These are phyloP conservation scores for Diatrype stigma DNA, from an alignment of 2,329 filamentous ascomycete species.

Conservation along the genomic window DNA sequence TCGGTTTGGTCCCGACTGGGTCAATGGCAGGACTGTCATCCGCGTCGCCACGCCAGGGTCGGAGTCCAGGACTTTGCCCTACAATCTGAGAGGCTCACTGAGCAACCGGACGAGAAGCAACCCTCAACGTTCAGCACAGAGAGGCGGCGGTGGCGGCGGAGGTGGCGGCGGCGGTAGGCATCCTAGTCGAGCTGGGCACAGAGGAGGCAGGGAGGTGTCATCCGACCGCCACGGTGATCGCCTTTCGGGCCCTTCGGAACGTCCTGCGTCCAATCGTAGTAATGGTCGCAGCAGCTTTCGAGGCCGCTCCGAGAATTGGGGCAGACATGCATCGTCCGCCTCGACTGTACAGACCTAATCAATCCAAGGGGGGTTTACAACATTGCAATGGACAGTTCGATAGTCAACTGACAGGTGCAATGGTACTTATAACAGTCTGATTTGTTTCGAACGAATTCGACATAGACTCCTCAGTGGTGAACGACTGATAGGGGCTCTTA, in stretches of 20 bases:
- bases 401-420: not conserved
- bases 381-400: not conserved
- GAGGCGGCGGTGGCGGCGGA: slow-evolving; percentile 15
- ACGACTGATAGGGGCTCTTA: not conserved
- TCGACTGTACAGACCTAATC: slow-evolving; percentile 12
- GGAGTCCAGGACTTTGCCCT: slow-evolving; percentile 33
- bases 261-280: slow-evolving; percentile 11
- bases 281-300: slow-evolving; percentile 10
- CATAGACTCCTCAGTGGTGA: not conserved
- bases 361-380: not conserved
- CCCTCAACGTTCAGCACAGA: slow-evolving; percentile 14
- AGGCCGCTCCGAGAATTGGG: slow-evolving; percentile 10
- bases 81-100: slow-evolving; percentile 5
- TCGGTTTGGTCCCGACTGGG: slow-evolving; percentile 34
- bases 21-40: slow-evolving; percentile 37
- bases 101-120: slow-evolving; percentile 20
- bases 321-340: slow-evolving; percentile 8
- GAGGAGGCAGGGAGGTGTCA: slow-evolving; percentile 12
- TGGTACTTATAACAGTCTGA: not conserved
- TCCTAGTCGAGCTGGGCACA: slow-evolving; percentile 14
- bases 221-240: slow-evolving; percentile 12
- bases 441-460: not conserved
- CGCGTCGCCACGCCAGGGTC: slow-evolving; percentile 39
- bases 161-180: slow-evolving; percentile 13
- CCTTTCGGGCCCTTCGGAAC: slow-evolving; percentile 2